These are phyloP conservation scores for Metarhizium anisopliae DNA, from an alignment of 2,329 filamentous ascomycete species.

Conservation along the genomic window DNA sequence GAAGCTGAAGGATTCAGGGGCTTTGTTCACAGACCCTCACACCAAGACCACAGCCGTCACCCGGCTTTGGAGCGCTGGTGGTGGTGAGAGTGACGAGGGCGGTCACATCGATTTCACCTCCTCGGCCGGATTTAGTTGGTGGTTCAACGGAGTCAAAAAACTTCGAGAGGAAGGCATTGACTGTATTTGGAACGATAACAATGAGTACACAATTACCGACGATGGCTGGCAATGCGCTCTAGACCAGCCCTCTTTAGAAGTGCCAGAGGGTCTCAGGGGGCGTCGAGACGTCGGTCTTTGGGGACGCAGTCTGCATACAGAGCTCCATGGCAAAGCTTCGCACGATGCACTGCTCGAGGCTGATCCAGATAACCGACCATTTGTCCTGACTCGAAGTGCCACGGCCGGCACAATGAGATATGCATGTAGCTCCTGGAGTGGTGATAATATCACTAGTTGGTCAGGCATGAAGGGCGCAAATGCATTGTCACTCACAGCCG, in stretches of 20 bases:
- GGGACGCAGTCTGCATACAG: conserved; percentile 61
- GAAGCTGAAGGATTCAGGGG: conserved; percentile 47
- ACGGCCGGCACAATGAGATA: conserved; percentile 64
- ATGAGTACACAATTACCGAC: conserved; percentile 60
- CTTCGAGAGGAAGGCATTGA: conserved; percentile 58
- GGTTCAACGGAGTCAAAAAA: conserved; percentile 57
- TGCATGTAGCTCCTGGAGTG: conserved; percentile 64
- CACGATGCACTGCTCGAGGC: conserved; percentile 55
- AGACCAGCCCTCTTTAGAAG: conserved; percentile 26
- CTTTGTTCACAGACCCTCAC: conserved; percentile 53
- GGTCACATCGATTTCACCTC: conserved; percentile 69
- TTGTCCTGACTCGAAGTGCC: conserved; percentile 61
- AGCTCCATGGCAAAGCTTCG: conserved; percentile 62
- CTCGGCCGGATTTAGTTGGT: conserved; percentile 57
- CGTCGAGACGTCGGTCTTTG: conserved; percentile 53
- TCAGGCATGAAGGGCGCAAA: conserved; percentile 64
- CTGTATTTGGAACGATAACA: conserved; percentile 74
- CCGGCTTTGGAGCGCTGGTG: conserved; percentile 60
- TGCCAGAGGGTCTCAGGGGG: conserved; percentile 19
- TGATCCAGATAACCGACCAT: conserved; percentile 51
- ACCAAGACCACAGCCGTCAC: conserved; percentile 46
- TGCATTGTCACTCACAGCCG: conserved; percentile 57
- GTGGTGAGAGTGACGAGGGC: conserved; percentile 60
- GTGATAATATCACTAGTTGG: conserved; percentile 69
- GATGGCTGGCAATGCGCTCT: conserved; percentile 58